phyloP scores from a whole-genome alignment of 441 rosid species.

The Omphalea diandra region DNA sequence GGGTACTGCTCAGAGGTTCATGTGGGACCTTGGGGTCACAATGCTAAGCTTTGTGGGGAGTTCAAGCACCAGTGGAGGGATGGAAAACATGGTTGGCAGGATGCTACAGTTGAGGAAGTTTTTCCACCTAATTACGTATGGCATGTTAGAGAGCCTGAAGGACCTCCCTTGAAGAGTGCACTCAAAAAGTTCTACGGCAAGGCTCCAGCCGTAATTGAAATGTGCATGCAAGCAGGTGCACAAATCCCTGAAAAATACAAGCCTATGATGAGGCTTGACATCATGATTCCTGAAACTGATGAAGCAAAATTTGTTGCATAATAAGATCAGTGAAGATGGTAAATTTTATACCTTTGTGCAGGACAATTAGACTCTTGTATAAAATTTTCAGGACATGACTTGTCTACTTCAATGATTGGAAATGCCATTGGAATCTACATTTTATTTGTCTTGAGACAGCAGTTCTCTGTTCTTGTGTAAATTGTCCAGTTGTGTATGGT shows the following conservation, averaged over 20 bases:
- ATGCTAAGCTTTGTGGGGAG: constrained; percentile 79
- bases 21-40: constrained; percentile 82
- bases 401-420: background rate
- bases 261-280: constrained; percentile 87
- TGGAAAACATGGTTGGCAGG: constrained; percentile 92
- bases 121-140: constrained; percentile 77
- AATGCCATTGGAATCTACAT: background rate
- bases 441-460: background rate
- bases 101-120: constrained; percentile 68
- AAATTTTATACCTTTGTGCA: constrained; percentile 2
- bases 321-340: background rate
- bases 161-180: constrained; percentile 53
- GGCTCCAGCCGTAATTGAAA: constrained; percentile 58
- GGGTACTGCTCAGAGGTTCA: constrained; percentile 81
- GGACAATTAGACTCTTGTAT: background rate
- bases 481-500: background rate
- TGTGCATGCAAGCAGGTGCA: constrained; percentile 70
- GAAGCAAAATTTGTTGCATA: constrained; percentile 57
- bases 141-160: constrained; percentile 76
- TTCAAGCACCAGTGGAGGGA: constrained; percentile 90
- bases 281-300: constrained; percentile 59
- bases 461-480: background rate
- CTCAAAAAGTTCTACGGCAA: constrained; percentile 79
- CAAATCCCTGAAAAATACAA: constrained; percentile 50
- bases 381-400: background rate